Evolutionary conservation across 2,329 filamentous ascomycete species (phyloP).

Genomic region (Curvularia verruculosa): DNA sequence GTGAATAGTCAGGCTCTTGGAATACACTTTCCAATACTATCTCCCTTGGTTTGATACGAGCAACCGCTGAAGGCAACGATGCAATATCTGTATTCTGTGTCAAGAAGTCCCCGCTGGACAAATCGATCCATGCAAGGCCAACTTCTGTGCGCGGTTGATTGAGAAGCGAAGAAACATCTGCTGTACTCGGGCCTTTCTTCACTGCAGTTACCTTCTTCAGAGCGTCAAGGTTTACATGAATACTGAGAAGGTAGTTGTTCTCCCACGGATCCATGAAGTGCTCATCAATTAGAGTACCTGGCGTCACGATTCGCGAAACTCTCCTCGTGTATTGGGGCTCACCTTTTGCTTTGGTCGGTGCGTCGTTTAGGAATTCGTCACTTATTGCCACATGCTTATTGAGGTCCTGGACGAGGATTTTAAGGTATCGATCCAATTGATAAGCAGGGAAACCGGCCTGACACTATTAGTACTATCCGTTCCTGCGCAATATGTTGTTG

Average conservation of each 20-base stretch:
- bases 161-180: constrained; percentile 40
- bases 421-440: constrained; percentile 90
- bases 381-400: constrained; percentile 91
- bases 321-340: constrained; percentile 83
- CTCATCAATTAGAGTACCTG: constrained; percentile 95
- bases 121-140: constrained; percentile 90
- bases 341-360: constrained; percentile 73
- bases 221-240: constrained; percentile 63
- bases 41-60: constrained; percentile 82
- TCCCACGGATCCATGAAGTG: constrained; percentile 94
- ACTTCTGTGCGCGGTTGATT: constrained; percentile 56
- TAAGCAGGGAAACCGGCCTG: constrained; percentile 92
- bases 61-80: constrained; percentile 78
- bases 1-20: constrained; percentile 63
- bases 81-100: constrained; percentile 76
- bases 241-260: constrained; percentile 89
- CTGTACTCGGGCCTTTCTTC: constrained; percentile 36
- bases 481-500: neutral
- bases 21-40: constrained; percentile 71
- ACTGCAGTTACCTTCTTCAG: constrained; percentile 31
- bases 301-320: constrained; percentile 87
- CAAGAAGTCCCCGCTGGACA: constrained; percentile 93
- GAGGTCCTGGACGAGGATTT: constrained; percentile 88
- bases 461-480: constrained; percentile 14
- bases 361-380: constrained; percentile 84